Evolutionary conservation across 176 grass and related monocot genomes (phyloP).

Genomic region (Cenchrus americanus): DNA sequence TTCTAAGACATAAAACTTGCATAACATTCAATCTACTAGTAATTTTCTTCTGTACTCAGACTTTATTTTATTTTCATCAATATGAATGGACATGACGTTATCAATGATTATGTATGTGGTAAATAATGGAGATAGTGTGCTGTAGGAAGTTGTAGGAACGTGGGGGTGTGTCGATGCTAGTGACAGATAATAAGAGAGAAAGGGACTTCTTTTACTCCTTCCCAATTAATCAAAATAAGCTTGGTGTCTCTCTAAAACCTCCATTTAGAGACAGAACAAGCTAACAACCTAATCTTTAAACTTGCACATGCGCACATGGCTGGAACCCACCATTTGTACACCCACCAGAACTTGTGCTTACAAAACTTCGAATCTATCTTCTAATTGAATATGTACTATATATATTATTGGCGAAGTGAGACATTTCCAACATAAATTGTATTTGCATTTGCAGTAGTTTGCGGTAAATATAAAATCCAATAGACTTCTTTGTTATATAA

Average conservation of each 20-base stretch:
- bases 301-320: neutral
- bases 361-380: neutral
- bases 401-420: conserved; percentile 18
- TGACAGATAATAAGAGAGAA: neutral
- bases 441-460: neutral
- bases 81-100: neutral
- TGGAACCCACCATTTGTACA: neutral
- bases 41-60: neutral
- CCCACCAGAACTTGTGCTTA: neutral
- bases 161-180: neutral
- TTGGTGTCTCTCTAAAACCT: neutral
- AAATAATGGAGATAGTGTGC: neutral
- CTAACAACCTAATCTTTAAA: neutral
- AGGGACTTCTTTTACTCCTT: neutral
- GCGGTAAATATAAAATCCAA: conserved; percentile 16
- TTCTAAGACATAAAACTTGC: neutral
- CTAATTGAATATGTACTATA: neutral
- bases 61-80: neutral
- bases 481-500: neutral
- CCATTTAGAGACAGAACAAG: neutral
- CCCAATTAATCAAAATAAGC: neutral
- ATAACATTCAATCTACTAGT: neutral
- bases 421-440: neutral
- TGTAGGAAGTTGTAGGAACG: neutral
- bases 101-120: neutral